phyloP scores from a whole-genome alignment of 164 flowering plant genomes.

The Chloranthus sessilifolius region DNA sequence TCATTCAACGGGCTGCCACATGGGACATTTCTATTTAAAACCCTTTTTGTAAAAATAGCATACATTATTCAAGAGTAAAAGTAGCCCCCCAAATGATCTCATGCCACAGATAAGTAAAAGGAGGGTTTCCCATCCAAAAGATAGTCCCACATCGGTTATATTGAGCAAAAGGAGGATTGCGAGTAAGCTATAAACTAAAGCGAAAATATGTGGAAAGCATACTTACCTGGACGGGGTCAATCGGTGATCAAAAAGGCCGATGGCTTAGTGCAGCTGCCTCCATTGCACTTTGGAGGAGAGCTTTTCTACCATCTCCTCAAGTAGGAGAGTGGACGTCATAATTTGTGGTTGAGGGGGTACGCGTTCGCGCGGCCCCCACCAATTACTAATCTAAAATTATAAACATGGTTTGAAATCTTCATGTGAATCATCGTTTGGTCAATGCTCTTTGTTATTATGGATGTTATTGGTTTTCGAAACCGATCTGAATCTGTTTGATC shows the following conservation, averaged over 20 bases:
- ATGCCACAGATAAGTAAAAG: no score
- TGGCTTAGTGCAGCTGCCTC: slow-evolving; percentile 10
- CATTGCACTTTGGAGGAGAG: slow-evolving; percentile 11
- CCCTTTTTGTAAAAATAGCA: no score
- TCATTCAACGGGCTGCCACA: no score
- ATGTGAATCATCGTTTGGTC: no score
- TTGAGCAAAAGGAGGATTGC: background rate
- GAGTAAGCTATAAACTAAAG: background rate
- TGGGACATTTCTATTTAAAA: no score
- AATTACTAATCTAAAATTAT: background rate
- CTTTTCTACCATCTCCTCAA: slow-evolving; percentile 8
- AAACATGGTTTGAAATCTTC: no score
- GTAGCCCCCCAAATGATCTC: no score
- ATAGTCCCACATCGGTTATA: background rate
- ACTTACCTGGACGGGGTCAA: slow-evolving; percentile 12
- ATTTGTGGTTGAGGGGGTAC: slow-evolving; percentile 10
- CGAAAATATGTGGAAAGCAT: background rate
- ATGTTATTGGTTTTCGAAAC: no score
- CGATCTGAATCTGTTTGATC: no score
- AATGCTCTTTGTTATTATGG: no score
- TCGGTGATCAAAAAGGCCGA: slow-evolving; percentile 6
- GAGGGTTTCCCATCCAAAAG: no score
- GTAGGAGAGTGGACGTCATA: slow-evolving; percentile 13
- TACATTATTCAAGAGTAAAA: no score
- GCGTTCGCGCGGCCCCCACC: slow-evolving; percentile 12